Evolutionary conservation across 768 basidiomycete species (phyloP), one percentile per base, ranked within the genome.

Genomic region (Phlebiopsis gigantea): DNA sequence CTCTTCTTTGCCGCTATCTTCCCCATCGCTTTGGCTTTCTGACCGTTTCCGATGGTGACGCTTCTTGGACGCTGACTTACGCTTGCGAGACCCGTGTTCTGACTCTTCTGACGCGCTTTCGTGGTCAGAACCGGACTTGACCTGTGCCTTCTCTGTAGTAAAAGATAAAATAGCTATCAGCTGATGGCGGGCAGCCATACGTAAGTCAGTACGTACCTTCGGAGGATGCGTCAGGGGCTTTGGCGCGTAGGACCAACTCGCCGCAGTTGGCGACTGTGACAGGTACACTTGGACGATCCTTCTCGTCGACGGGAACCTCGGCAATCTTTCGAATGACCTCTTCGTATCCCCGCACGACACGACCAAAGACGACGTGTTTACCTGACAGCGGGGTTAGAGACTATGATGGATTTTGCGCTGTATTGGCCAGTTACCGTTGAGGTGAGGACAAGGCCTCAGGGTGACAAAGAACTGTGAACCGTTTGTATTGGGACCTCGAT

Each of bases 401-500:
- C 34, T 10, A n/a, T 52, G 57, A 29, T 15, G 53, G 41, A 44
- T 5, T 4, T 43, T 39, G 26, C 47, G 29, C 7, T 29, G 39
- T n/a, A 21, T 46, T 34, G 0, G 0, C 51, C 50, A 41, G 46
- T 46, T 71, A 75, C 91, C 91, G 65, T 88, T 79, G 45, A 92
- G 69, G 67, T 92, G 89, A 3, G 85, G 81, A 58, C 88, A 84
- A 15, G 81, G 78, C n/a, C 80, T 77, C 10, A 95, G 77, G 21
- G 93, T 92, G 59, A 94, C 76, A 67, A 95, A 94, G 67, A 88
- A 95, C 61, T 95, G 93, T 0, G 87, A 89, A 34, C 86, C 84
- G 61, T 94, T 95, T 31, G 93, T 94, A 70, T 88, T 75, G 0
- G 87, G 84, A 2, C 89, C 89, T 61, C 81, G 80, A 69, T 96